A percentile compares a stretch with the other conserved stretches of the same genome.
Conservation (phyloP, 73 alveolate genomes). For the Paramecium biaurelia region DNA sequence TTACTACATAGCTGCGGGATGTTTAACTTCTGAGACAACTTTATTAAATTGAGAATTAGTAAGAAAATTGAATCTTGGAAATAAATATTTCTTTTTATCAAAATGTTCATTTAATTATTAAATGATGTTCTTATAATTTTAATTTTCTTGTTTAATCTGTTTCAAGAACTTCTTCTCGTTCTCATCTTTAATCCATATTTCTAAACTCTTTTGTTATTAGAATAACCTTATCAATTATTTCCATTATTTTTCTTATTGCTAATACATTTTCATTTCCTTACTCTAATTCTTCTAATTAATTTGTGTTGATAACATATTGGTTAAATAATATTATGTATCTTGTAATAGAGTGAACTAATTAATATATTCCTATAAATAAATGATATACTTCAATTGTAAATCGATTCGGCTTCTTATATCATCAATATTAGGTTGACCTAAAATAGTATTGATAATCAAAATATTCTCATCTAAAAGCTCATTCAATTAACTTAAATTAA, state of each 20-base stretch:
- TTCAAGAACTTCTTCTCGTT: background rate
- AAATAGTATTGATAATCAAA: background rate
- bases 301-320: background rate
- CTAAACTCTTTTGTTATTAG: background rate
- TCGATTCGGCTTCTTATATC: background rate
- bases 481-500: background rate
- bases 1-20: background rate
- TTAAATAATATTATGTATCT: background rate
- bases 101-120: background rate
- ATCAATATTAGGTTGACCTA: constrained; percentile 4
- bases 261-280: background rate
- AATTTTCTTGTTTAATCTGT: background rate
- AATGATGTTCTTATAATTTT: background rate
- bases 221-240: background rate
- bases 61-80: background rate
- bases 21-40: background rate
- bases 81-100: background rate
- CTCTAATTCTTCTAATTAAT: background rate
- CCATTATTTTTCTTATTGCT: background rate
- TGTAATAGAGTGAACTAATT: background rate
- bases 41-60: background rate
- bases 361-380: background rate
- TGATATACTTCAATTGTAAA: background rate
- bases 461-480: background rate
- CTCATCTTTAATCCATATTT: background rate